Evolutionary conservation across 2,329 filamentous ascomycete species (phyloP).

Genomic region (Arthrobotrys pseudoclavata): DNA sequence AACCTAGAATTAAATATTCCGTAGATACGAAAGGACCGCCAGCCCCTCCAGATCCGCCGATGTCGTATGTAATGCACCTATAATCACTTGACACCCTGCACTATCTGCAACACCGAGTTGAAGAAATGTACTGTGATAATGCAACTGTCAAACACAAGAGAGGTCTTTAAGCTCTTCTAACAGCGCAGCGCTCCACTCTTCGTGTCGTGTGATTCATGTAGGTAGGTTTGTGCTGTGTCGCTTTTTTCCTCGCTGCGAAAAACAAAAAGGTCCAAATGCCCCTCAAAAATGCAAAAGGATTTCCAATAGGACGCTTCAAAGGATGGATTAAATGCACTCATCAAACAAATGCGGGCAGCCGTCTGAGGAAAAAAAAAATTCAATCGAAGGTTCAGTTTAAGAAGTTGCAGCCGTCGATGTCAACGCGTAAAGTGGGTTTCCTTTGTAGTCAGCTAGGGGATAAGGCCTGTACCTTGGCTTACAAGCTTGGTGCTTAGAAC

Average conservation of each 20-base stretch:
- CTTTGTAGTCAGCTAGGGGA: conserved; percentile 13
- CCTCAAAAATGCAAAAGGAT: background rate
- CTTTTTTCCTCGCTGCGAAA: conserved; percentile 24
- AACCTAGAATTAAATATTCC: conserved; percentile 4
- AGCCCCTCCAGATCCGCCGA: conserved; percentile 20
- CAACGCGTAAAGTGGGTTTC: conserved; percentile 33
- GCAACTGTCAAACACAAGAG: conserved; percentile 56
- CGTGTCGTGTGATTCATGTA: conserved; percentile 59
- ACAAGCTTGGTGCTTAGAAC: conserved; percentile 18
- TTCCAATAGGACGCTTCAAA: background rate
- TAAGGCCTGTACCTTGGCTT: conserved; percentile 26
- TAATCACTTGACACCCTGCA: conserved; percentile 49
- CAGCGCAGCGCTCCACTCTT: conserved; percentile 37
- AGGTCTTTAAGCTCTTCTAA: conserved; percentile 19
- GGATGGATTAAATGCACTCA: conserved; percentile 41
- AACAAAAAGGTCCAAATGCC: background rate
- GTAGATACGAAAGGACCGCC: conserved; percentile 9
- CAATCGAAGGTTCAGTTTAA: conserved; percentile 5
- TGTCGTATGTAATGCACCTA: conserved; percentile 23
- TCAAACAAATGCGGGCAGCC: conserved; percentile 26
- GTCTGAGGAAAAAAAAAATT: background rate
- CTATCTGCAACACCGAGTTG: conserved; percentile 20
- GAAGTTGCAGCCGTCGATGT: conserved; percentile 32
- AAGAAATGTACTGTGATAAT: conserved; percentile 49
- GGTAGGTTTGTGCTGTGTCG: conserved; percentile 42